These are phyloP conservation scores for Metschnikowia picachoensis DNA, from an alignment of 805 yeast species.

Conservation along the genomic window DNA sequence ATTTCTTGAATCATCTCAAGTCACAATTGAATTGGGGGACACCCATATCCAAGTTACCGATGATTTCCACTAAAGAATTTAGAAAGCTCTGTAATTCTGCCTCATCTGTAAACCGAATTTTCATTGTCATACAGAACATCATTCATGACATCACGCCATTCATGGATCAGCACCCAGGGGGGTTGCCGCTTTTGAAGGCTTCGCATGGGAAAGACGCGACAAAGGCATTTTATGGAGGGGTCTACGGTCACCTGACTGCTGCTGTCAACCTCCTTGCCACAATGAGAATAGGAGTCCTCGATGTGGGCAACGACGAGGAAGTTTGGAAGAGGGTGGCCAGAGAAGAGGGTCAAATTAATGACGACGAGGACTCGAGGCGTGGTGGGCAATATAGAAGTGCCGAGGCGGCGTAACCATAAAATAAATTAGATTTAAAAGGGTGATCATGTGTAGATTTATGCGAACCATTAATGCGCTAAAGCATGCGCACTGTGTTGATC, in stretches of 20 bases:
- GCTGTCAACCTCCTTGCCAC: conserved; percentile 88
- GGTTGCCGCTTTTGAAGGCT: conserved; percentile 68
- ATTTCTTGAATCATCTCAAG: conserved; percentile 70
- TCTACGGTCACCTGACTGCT: conserved; percentile 88
- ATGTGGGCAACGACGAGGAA: conserved; percentile 76
- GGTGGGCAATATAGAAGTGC: conserved; percentile 13
- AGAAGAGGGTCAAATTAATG: conserved; percentile 49
- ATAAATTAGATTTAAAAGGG: not conserved
- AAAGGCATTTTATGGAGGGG: conserved; percentile 92
- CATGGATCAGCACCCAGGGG: conserved; percentile 93
- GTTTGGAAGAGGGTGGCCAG: conserved; percentile 75
- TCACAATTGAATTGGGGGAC: conserved; percentile 89
- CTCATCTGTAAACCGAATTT: conserved; percentile 45
- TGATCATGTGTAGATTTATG: no score
- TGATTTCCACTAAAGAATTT: conserved; percentile 47
- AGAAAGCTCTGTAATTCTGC: conserved; percentile 34
- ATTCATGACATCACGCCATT: conserved; percentile 93
- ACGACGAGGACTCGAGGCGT: conserved; percentile 11
- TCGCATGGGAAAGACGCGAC: conserved; percentile 94
- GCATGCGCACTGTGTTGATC: no score
- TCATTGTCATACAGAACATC: conserved; percentile 83
- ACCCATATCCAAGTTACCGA: conserved; percentile 83
- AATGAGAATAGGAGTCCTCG: conserved; percentile 85
- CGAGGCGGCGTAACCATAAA: conserved; percentile 12
- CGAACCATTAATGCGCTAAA: no score